Base-by-base conservation (phyloP, 805 yeast genomes). In the Candida mattraensis region DNA sequence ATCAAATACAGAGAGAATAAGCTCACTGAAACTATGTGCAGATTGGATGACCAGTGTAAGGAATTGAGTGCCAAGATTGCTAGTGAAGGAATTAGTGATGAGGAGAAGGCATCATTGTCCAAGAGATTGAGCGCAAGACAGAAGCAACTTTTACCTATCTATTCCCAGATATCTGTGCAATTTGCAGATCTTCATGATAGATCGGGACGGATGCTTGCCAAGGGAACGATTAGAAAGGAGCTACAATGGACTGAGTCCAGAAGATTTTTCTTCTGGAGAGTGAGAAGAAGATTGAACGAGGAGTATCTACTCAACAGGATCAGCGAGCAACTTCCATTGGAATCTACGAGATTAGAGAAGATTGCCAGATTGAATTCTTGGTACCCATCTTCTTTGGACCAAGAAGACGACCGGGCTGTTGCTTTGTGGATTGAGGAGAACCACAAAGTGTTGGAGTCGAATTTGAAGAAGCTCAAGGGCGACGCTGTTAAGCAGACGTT, bases 161-260 rank as follows among this genome's bases (percentile, higher is more conserved):
- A 94, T 65, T 80, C 82, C 45, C 98, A 93, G 69, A 74, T 93
- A 39, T 83, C 95, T 30, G 85, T 91, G 36, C 98, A 93, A 67
- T 93, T 89, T 67, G 99, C 98, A 31, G 99, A 93, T 63, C 75
- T 93, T 60, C 99, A 93, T 60, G 99, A 93, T 63, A 80, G 97
- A 69, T 82, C 97, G 10, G 95, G 93, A 23, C 91, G 99, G 67
- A 93, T 93, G 98, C 64, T 84, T 66, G 94, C 95, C 37, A 94
- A 93, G 76, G 95, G 91, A 40, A 84, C 83, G 40, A 87, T 93
- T 54, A 76, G 83, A 51, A 83, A 84, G 60, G 93, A 87, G 53
- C 67, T 93, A 35, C 80, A 83, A 54, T 89, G 96, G 96, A 63
- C 64, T 29, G 74, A 88, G 33, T 77, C 97, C 19, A 87, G 99